Evolutionary conservation across 371 early-diverging fungal genomes (phyloP).

Genomic region (Mucor indicus): DNA sequence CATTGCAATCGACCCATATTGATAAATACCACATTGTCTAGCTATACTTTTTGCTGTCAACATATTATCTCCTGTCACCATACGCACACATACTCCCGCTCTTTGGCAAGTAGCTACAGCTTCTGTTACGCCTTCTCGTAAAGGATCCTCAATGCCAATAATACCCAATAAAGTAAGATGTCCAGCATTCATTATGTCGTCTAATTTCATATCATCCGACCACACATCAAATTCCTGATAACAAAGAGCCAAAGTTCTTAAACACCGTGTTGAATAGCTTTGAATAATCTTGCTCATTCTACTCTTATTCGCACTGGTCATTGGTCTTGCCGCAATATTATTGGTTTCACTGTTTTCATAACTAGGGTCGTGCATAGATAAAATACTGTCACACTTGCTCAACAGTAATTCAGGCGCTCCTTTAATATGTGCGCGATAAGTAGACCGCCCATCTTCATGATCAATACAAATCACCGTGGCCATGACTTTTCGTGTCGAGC

Average conservation of each 20-base stretch:
- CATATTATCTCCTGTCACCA: constrained; percentile 86
- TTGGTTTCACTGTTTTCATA: constrained; percentile 12
- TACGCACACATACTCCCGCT: constrained; percentile 80
- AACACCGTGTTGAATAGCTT: constrained; percentile 63
- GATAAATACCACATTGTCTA: constrained; percentile 65
- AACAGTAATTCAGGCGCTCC: constrained; percentile 87
- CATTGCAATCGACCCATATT: constrained; percentile 58
- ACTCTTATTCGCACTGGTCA: constrained; percentile 41
- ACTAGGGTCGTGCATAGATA: constrained; percentile 38
- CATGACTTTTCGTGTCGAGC: constrained; percentile 84
- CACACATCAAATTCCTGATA: constrained; percentile 66
- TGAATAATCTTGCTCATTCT: constrained; percentile 54
- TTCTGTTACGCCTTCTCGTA: constrained; percentile 66
- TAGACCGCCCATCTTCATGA: neutral
- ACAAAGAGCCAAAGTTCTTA: constrained; percentile 68
- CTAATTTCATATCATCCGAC: constrained; percentile 47
- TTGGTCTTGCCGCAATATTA: constrained; percentile 42
- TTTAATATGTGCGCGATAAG: constrained; percentile 72
- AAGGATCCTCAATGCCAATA: constrained; percentile 76
- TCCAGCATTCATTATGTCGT: constrained; percentile 39
- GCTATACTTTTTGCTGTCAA: constrained; percentile 76
- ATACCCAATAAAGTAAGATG: constrained; percentile 55
- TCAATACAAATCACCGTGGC: constrained; percentile 66
- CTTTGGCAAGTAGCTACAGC: constrained; percentile 63
- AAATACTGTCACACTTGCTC: constrained; percentile 17